Evolutionary conservation across 176 grass and related monocot species (phyloP), one percentile per base, ranked within the genome.

Genomic region (Poa pratensis): DNA sequence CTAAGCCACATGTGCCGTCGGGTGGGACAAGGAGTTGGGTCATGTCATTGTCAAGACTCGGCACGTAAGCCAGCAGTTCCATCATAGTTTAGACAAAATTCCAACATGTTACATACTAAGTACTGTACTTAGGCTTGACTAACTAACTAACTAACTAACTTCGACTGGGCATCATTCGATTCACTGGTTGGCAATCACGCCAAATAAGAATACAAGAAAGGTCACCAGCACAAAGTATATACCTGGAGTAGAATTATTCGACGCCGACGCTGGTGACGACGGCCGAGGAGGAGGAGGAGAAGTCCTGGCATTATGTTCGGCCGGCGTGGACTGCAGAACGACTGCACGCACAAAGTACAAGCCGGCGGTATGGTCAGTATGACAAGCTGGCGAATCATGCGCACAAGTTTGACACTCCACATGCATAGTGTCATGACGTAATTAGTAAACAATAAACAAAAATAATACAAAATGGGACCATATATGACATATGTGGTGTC

Each of bases 191-290:
- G 5, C 53, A 16, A 40, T 3, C 12, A 8, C 3, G 37, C 63
- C 32, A 18, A 18, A 59, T 59, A 6, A 75, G 14, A 64, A 75
- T 28, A 24, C 2, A 37, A 7, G 42, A 73, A 26, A 74, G n/a
- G 45, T 75, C 71, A 28, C 40, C 5, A 2, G 0, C 45, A 61
- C 14, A 15, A 77, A 23, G 26, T 75, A 30, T 49, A 48, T 74
- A 89, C 87, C 87, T 80, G 37, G 11, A 1, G 49, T 16, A 10
- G 62, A 32, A 58, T 75, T 80, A 11, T 17, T 80, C 34, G 67
- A 49, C 37, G 10, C 20, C 22, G 45, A 23, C 19, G 45, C 22
- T 3, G 43, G 22, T 3, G 45, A 35, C 62, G 11, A 34, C 6
- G 58, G 22, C 6, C 11, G 45, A 46, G 45, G 45, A 40, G n/a